Evolutionary conservation across 768 basidiomycete genomes (phyloP).

Genomic region (Auricularia auricula-judae): DNA sequence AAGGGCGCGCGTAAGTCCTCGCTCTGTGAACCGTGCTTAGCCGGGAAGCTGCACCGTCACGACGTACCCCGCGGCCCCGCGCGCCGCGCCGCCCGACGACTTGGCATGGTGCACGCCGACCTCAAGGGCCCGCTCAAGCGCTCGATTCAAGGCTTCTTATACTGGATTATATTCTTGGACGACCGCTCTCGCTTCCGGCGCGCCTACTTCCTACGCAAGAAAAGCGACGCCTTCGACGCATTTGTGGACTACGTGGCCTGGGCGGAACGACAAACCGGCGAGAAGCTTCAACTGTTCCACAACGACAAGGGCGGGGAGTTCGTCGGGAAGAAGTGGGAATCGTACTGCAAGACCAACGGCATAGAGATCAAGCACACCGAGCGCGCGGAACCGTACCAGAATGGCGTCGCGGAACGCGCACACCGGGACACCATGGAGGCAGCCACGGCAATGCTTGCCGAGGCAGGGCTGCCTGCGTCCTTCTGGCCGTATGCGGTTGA

Average conservation of each 20-base stretch:
- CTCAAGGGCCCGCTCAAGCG: constrained; percentile 9
- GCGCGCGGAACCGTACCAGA: background rate
- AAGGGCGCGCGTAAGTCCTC: constrained; percentile 11
- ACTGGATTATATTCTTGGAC: background rate
- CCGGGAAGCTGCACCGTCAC: constrained; percentile 22
- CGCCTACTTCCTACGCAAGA: background rate
- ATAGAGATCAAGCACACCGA: background rate
- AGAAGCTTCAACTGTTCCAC: background rate
- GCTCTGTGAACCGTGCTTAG: constrained; percentile 23
- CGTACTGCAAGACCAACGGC: background rate
- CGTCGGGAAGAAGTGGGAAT: background rate
- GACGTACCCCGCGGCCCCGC: constrained; percentile 22
- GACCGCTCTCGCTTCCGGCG: background rate
- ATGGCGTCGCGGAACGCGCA: background rate
- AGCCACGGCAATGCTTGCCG: constrained; percentile 1
- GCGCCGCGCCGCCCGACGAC: constrained; percentile 12
- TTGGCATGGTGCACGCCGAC: constrained; percentile 9
- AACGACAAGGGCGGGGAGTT: background rate
- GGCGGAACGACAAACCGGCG: background rate
- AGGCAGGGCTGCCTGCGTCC: background rate
- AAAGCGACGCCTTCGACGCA: background rate
- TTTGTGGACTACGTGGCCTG: background rate
- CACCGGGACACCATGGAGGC: background rate
- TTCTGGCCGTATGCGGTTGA: constrained; percentile 1
- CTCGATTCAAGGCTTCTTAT: background rate